phyloP scores from a whole-genome alignment of 768 basidiomycete species.

The Tricholoma flavovirens region DNA sequence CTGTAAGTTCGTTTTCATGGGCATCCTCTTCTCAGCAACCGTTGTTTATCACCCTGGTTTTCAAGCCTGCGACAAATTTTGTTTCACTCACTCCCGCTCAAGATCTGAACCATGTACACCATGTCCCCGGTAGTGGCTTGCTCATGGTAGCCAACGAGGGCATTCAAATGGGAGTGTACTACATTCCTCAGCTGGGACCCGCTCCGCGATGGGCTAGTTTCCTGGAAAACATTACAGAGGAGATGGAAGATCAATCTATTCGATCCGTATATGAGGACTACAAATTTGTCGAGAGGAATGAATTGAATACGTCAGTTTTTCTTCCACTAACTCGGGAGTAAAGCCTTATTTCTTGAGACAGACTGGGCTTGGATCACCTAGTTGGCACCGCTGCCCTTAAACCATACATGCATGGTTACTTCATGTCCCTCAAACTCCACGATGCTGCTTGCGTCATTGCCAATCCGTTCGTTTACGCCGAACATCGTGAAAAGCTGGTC shows the following conservation, averaged over 20 bases:
- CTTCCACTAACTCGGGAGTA: not conserved
- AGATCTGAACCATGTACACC: conserved; percentile 87
- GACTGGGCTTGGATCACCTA: conserved; percentile 92
- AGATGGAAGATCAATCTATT: conserved; percentile 86
- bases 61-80: conserved; percentile 79
- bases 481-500: conserved; percentile 86
- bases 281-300: conserved; percentile 90
- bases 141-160: conserved; percentile 93
- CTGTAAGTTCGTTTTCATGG: conserved; percentile 40
- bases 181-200: conserved; percentile 92
- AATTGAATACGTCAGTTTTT: conserved; percentile 70
- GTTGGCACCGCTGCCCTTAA: conserved; percentile 93
- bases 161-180: conserved; percentile 93
- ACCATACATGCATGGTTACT: conserved; percentile 99
- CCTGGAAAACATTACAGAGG: conserved; percentile 97
- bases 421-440: conserved; percentile 92
- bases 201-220: conserved; percentile 97
- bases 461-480: conserved; percentile 93
- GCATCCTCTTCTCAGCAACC: not conserved
- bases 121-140: conserved; percentile 84
- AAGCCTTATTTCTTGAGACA: conserved; percentile 24
- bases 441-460: conserved; percentile 93
- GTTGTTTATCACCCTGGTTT: conserved; percentile 9
- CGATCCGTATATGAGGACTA: conserved; percentile 89
- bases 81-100: conserved; percentile 86